These are phyloP conservation scores for Botryotinia globosa DNA, from an alignment of 2,329 filamentous ascomycete genomes.

Conservation along the genomic window DNA sequence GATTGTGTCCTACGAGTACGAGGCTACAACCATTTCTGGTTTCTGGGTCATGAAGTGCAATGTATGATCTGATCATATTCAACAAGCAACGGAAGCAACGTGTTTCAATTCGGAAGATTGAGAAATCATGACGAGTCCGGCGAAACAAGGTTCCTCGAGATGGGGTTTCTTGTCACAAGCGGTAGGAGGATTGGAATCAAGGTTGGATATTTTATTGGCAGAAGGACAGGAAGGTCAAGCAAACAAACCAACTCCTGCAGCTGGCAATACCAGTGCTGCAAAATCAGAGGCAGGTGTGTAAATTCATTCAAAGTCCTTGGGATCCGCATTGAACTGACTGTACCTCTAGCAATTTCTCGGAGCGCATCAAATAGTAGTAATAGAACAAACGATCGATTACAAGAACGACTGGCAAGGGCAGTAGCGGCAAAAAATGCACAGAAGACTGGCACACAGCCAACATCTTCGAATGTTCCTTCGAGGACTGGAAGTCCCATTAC, in stretches of 20 bases:
- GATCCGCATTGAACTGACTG: background rate
- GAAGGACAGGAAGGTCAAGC: constrained; percentile 60
- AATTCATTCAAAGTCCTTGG: constrained; percentile 21
- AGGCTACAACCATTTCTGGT: background rate
- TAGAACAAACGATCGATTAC: constrained; percentile 74
- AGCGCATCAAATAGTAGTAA: constrained; percentile 60
- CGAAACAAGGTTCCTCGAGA: constrained; percentile 52
- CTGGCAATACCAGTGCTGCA: constrained; percentile 40
- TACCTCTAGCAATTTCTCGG: constrained; percentile 51
- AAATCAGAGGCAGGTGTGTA: constrained; percentile 41
- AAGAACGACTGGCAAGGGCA: constrained; percentile 85
- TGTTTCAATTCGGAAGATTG: background rate
- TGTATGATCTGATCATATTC: constrained; percentile 29
- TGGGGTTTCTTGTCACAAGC: constrained; percentile 87
- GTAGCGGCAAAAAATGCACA: constrained; percentile 66
- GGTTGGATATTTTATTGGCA: constrained; percentile 85
- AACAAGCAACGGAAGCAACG: constrained; percentile 14
- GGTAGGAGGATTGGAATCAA: constrained; percentile 89
- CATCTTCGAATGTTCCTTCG: constrained; percentile 48
- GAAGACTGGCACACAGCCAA: constrained; percentile 47
- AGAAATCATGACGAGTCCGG: constrained; percentile 35
- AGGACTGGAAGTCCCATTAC: constrained; percentile 52
- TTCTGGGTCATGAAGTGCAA: background rate
- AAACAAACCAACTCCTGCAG: constrained; percentile 37
- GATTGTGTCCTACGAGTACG: background rate